Evolutionary conservation across 352 stramenopile species (phyloP).

Genomic region (Phytopythium boreale): DNA sequence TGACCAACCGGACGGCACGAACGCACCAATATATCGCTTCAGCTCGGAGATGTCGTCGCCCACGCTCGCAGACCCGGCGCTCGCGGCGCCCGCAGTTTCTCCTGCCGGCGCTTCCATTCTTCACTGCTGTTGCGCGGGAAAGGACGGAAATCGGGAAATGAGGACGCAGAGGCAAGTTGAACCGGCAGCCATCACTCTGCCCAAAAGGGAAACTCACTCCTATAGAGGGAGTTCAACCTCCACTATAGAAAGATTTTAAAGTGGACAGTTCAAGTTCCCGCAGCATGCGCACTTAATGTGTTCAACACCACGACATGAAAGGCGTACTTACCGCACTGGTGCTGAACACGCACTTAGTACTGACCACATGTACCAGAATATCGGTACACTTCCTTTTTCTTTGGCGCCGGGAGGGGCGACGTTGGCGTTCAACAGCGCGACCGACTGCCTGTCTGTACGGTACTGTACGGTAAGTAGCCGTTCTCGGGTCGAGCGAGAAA

Average conservation of each 20-base stretch:
- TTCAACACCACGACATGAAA: neutral
- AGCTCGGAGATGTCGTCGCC: constrained; percentile 56
- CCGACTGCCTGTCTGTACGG: neutral
- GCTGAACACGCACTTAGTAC: neutral
- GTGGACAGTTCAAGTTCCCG: neutral
- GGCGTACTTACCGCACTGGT: neutral
- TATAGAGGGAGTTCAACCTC: neutral
- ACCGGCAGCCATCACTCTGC: constrained; percentile 7
- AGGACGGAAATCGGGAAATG: neutral
- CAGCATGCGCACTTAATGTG: neutral
- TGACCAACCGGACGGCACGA: neutral
- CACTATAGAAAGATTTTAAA: constrained; percentile 1
- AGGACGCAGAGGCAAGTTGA: constrained; percentile 3
- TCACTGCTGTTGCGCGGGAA: neutral
- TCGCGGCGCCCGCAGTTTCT: neutral
- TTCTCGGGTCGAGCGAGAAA: constrained; percentile 1
- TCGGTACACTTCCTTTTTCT: neutral
- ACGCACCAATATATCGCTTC: constrained; percentile 63
- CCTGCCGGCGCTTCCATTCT: neutral
- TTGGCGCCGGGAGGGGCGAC: neutral
- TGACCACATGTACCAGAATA: neutral
- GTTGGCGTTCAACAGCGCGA: constrained; percentile 1
- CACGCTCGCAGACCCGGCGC: constrained; percentile 3
- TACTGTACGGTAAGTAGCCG: neutral
- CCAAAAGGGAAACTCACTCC: neutral